Conservation (phyloP, 129 eudicot genomes). For the Calendula officinalis region DNA sequence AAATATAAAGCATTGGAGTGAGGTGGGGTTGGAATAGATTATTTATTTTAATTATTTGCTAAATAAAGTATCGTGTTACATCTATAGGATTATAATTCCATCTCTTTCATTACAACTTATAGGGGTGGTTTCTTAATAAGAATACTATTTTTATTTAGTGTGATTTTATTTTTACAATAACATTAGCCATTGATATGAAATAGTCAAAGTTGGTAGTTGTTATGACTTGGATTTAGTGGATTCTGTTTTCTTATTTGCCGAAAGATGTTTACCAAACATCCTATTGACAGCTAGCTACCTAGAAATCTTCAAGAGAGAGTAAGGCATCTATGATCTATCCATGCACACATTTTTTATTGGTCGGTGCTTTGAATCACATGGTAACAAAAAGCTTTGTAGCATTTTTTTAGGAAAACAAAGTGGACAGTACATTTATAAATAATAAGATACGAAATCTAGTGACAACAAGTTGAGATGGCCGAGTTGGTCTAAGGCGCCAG, state of each 20-base stretch:
- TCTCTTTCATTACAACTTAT: not conserved
- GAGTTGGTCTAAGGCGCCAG: constrained; percentile 94
- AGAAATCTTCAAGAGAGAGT: constrained; percentile 26
- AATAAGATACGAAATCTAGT: not conserved
- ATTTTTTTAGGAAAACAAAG: not conserved
- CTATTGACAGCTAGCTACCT: constrained; percentile 17
- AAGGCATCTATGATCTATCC: constrained; percentile 18
- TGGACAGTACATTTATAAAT: not conserved
- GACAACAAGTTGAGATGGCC: constrained; percentile 57
- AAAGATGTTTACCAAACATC: constrained; percentile 15
- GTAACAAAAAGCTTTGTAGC: not conserved
- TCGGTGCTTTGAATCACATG: constrained; percentile 13
- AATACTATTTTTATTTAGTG: not conserved
- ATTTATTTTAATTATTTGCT: too few species aligned
- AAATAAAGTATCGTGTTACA: too few species aligned
- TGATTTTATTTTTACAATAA: not conserved
- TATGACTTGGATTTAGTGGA: constrained; percentile 6
- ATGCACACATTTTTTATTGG: constrained; percentile 5
- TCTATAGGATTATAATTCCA: too few species aligned
- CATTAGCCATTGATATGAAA: not conserved
- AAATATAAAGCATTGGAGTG: constrained; percentile 15
- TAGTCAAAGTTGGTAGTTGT: not conserved
- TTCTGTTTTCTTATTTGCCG: constrained; percentile 5
- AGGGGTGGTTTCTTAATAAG: not conserved
- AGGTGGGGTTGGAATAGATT: constrained; percentile 1